Evolutionary conservation across 306 rosid species (phyloP), one percentile per base, ranked within the genome.

Genomic region (Prunus davidiana): DNA sequence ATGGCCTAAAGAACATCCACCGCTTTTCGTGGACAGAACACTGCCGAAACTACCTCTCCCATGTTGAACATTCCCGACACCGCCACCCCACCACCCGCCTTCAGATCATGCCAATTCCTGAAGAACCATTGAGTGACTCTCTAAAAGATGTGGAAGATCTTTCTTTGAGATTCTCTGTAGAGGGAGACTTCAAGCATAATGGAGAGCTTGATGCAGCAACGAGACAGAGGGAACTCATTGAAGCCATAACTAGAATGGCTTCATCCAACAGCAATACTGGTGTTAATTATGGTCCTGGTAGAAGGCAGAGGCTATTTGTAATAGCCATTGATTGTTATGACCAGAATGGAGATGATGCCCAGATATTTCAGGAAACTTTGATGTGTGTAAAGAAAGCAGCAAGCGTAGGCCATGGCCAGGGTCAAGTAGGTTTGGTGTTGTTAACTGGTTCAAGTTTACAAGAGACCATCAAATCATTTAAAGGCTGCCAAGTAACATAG

Each of bases 1-100:
- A 88, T 55, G 95, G 96, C 80, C 88, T 92, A 1, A 87, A 84
- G 78, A 88, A 92, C 80, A 92, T 90, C 84, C 97, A 92, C 77
- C 91, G 86, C 24, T 92, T 86, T 76, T 88, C 96, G 8, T 92
- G 97, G 97, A 85, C 91, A 25, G 97, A 92, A 79, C 97, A 92
- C 77, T 92, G 97, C 80, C 85, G 80, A 46, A 90, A 85, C 85
- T 92, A 92, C 87, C 96, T 92, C 84, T 90, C 93, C 70, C 92
- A 88, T 14, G 83, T 90, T 72, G 90, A 90, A 72, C 86, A 85
- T 72, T 87, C 89, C 79, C 78, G 87, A 71, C 85, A 84, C 82
- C 88, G 85, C 81, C 87, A 82, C 73, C 79, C 88, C 60, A 88
- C 91, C 11, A 77, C 90, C 52, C 95, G 86, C 64, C 78, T 82